These are phyloP conservation scores for Globisporangium heterothallicum DNA, from an alignment of 352 stramenopile species.

Conservation along the genomic window DNA sequence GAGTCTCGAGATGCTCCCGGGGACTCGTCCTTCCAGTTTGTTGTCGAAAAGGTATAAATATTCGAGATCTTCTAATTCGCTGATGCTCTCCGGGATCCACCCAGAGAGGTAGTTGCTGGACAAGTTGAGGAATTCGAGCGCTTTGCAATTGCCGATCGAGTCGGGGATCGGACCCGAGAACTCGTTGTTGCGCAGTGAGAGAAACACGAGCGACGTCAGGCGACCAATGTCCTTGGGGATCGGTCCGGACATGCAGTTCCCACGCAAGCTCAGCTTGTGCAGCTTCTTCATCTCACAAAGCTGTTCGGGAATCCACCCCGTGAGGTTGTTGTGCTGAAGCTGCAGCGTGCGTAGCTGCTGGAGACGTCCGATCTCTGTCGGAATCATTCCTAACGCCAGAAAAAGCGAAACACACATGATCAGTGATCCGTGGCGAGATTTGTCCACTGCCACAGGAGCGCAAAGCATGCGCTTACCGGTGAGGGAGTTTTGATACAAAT, in stretches of 20 bases:
- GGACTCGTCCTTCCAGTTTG: constrained; percentile 56
- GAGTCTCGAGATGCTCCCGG: constrained; percentile 55
- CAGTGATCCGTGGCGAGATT: not conserved
- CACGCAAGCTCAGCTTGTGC: constrained; percentile 63
- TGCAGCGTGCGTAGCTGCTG: constrained; percentile 64
- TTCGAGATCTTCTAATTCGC: constrained; percentile 71
- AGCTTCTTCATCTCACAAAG: constrained; percentile 59
- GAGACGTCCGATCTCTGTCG: constrained; percentile 44
- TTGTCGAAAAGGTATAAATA: constrained; percentile 89
- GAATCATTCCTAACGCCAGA: constrained; percentile 26
- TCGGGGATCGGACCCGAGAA: constrained; percentile 59
- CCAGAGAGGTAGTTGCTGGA: constrained; percentile 78
- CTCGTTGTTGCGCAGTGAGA: constrained; percentile 84
- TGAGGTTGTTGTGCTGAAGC: constrained; percentile 81
- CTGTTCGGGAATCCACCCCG: constrained; percentile 38
- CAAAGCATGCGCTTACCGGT: constrained; percentile 28
- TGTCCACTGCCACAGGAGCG: not conserved
- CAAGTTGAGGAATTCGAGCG: constrained; percentile 82
- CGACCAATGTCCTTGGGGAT: constrained; percentile 62
- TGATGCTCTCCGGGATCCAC: constrained; percentile 57
- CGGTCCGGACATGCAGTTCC: constrained; percentile 66
- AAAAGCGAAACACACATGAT: not conserved
- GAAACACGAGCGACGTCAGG: constrained; percentile 67
- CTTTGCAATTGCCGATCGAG: constrained; percentile 64
- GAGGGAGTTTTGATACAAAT: constrained; percentile 78